These are phyloP conservation scores for Chrysopogon serrulatus DNA, from an alignment of 176 grass and related monocot genomes.

Conservation along the genomic window DNA sequence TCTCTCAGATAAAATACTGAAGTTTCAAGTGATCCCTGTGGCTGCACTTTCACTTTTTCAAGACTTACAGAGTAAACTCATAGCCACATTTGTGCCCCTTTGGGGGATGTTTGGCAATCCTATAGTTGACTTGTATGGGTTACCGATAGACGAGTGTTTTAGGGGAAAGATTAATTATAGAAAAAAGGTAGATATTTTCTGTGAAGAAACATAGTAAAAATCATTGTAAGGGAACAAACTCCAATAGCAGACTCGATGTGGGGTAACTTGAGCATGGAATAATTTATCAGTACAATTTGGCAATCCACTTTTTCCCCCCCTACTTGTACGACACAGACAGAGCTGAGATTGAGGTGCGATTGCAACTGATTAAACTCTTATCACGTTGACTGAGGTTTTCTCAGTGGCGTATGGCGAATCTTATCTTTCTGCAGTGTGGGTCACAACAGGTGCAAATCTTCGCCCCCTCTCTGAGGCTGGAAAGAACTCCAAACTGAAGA, in stretches of 20 bases:
- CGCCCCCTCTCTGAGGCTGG: not conserved
- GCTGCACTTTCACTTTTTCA: not conserved
- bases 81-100: not conserved
- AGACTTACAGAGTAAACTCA: not conserved
- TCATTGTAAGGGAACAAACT: not conserved
- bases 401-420: not conserved
- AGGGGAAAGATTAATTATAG: not conserved
- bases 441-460: not conserved
- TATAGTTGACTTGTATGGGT: not conserved
- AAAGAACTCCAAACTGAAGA: not conserved
- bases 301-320: not conserved
- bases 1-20: not conserved
- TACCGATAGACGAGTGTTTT: not conserved
- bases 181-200: not conserved
- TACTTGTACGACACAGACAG: not conserved
- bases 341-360: not conserved
- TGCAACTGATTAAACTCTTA: not conserved
- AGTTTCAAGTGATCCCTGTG: not conserved
- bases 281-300: not conserved
- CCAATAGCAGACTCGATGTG: not conserved
- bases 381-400: not conserved
- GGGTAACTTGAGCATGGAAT: not conserved
- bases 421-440: not conserved
- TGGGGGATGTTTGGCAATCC: not conserved
- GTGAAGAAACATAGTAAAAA: not conserved